Conservation (phyloP, 2,329 filamentous ascomycete genomes). For the Alternaria consortialis region DNA sequence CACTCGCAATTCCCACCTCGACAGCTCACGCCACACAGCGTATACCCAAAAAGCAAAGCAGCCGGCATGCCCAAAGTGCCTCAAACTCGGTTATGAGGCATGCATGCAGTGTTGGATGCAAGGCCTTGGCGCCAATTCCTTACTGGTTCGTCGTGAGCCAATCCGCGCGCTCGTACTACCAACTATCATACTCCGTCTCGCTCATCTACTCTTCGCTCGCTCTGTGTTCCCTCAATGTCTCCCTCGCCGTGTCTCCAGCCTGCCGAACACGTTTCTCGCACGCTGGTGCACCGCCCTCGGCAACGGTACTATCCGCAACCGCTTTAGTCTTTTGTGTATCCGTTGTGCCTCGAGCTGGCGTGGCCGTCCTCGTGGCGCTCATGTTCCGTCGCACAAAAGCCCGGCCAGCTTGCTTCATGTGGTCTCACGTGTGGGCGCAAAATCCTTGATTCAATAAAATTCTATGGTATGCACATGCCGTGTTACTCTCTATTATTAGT, state of each 20-base stretch:
- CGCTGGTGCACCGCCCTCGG: constrained; percentile 25
- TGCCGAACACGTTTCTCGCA: constrained; percentile 42
- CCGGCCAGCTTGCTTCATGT: constrained; percentile 44
- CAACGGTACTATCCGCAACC: constrained; percentile 37
- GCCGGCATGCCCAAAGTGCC: constrained; percentile 22
- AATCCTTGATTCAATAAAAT: constrained; percentile 47
- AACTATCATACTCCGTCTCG: constrained; percentile 27
- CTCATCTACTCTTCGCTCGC: constrained; percentile 32
- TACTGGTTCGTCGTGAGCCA: constrained; percentile 31
- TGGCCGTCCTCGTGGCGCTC: constrained; percentile 50
- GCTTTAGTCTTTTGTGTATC: constrained; percentile 33
- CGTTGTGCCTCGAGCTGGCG: constrained; percentile 39
- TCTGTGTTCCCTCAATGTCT: constrained; percentile 30
- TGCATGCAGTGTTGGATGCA: constrained; percentile 31
- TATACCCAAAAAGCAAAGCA: constrained; percentile 28
- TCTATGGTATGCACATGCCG: constrained; percentile 42
- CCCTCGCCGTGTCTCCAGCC: constrained; percentile 28
- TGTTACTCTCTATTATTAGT: constrained; percentile 50
- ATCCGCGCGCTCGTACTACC: constrained; percentile 38
- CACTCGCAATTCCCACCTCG: constrained; percentile 10
- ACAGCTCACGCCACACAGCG: constrained; percentile 19
- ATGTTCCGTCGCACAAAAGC: constrained; percentile 38
- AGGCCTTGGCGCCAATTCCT: constrained; percentile 30
- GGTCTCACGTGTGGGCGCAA: constrained; percentile 46
- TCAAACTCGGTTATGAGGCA: constrained; percentile 30